A percentile compares a stretch with the other conserved stretches of the same genome.
Conservation (phyloP, 1,284 basidiomycete genomes). For the Wallemia mellicola region DNA sequence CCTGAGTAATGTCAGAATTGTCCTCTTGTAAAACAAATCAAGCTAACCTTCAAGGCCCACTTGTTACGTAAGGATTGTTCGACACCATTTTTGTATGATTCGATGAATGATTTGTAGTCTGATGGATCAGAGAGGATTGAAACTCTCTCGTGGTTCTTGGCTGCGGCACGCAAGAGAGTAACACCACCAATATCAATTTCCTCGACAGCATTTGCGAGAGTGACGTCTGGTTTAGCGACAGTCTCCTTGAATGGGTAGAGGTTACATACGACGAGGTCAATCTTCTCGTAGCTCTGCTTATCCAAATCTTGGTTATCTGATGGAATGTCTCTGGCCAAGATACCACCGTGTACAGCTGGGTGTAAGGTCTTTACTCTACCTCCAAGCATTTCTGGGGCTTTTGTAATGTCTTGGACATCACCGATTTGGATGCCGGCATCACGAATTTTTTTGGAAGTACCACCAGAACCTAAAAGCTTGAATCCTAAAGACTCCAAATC, state of each 20-base stretch:
- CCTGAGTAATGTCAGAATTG: conserved; percentile 15
- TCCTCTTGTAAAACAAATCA: background rate
- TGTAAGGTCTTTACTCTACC: conserved; percentile 98
- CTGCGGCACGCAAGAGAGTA: conserved; percentile 84
- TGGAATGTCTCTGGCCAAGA: conserved; percentile 57
- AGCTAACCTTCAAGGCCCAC: conserved; percentile 43
- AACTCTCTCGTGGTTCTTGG: conserved; percentile 90
- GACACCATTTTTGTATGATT: conserved; percentile 39
- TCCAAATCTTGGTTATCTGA: conserved; percentile 59
- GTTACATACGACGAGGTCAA: conserved; percentile 92
- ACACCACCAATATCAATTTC: conserved; percentile 99
- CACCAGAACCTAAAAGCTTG: conserved; percentile 72
- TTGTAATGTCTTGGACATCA: conserved; percentile 92
- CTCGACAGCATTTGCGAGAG: conserved; percentile 72
- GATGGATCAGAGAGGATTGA: conserved; percentile 71
- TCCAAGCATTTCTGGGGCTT: conserved; percentile 97
- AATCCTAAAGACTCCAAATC: conserved; percentile 54
- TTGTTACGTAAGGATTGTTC: conserved; percentile 38
- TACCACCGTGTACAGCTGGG: conserved; percentile 95
- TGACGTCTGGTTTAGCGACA: conserved; percentile 61
- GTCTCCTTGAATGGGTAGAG: conserved; percentile 90
- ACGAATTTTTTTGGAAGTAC: conserved; percentile 89
- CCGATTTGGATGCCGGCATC: conserved; percentile 74
- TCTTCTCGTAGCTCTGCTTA: conserved; percentile 53
- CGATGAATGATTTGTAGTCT: conserved; percentile 67